These are phyloP conservation scores for Oropetium thomaeum DNA, from an alignment of 176 grass and related monocot species.

Conservation along the genomic window DNA sequence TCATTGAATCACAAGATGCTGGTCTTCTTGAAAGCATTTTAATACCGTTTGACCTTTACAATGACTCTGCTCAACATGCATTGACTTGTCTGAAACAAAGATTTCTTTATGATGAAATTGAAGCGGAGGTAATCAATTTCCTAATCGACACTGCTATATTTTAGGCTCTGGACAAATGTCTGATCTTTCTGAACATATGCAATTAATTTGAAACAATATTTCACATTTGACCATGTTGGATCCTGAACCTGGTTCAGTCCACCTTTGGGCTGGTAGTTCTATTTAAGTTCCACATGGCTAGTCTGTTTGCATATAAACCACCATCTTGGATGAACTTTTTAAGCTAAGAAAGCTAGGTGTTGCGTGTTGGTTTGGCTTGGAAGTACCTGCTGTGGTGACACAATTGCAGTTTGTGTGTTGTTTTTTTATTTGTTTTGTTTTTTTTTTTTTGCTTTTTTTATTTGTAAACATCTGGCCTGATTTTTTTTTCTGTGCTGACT, in stretches of 20 bases:
- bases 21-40: conserved; percentile 98
- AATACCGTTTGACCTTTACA: conserved; percentile 98
- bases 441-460: conserved; percentile 14
- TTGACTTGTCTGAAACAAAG: conserved; percentile 87
- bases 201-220: background rate
- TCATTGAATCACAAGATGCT: conserved; percentile 81
- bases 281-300: background rate
- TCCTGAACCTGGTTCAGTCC: background rate
- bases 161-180: background rate
- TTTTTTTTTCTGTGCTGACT: conserved; percentile 13
- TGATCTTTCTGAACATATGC: background rate
- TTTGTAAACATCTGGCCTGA: conserved; percentile 25
- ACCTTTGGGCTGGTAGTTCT: background rate
- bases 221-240: conserved; percentile 3
- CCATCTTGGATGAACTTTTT: conserved; percentile 2
- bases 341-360: background rate
- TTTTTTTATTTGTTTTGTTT: background rate
- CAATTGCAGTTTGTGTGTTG: no score
- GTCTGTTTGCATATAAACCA: conserved; percentile 32
- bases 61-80: conserved; percentile 98
- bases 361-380: background rate
- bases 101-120: conserved; percentile 99
- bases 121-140: conserved; percentile 83
- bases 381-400: conserved; percentile 8
- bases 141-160: background rate